A percentile compares a stretch with the other conserved stretches of the same genome.
Conservation (phyloP, 2,329 filamentous ascomycete genomes). For the Xylariomycetidae sp. region DNA sequence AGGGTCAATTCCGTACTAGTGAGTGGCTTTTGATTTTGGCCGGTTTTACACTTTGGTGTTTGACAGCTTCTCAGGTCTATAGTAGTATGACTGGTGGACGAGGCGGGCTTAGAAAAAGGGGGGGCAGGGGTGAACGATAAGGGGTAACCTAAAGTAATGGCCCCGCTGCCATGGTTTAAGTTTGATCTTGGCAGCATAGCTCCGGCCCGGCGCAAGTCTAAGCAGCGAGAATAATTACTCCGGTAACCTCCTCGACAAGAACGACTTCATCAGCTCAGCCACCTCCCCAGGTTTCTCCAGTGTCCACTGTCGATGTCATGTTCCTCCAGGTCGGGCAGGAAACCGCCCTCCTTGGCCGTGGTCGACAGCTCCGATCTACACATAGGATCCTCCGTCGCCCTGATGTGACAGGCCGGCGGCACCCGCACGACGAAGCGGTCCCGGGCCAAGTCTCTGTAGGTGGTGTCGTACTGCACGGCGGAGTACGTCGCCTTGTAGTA, state of each 20-base stretch:
- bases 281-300: slow-evolving; percentile 24
- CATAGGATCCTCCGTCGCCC: slow-evolving; percentile 18
- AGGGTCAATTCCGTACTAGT: no score
- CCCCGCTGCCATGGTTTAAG: no score
- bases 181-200: no score
- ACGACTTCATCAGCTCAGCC: slow-evolving; percentile 1
- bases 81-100: no score
- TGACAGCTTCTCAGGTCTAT: no score
- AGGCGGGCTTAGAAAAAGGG: no score
- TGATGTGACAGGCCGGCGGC: background rate
- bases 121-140: no score
- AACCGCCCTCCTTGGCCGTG: slow-evolving; percentile 12
- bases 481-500: slow-evolving; percentile 23
- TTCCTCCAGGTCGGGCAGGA: slow-evolving; percentile 21
- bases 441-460: slow-evolving; percentile 9
- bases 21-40: no score
- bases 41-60: no score
- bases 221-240: no score
- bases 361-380: slow-evolving; percentile 17
- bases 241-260: slow-evolving; percentile 9
- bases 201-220: no score
- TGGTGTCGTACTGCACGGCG: slow-evolving; percentile 17
- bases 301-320: slow-evolving; percentile 22
- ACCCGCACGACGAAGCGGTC: background rate
- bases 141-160: no score